These are phyloP conservation scores for Penicillium cinerascens DNA, from an alignment of 495 filamentous ascomycete species.

Conservation along the genomic window DNA sequence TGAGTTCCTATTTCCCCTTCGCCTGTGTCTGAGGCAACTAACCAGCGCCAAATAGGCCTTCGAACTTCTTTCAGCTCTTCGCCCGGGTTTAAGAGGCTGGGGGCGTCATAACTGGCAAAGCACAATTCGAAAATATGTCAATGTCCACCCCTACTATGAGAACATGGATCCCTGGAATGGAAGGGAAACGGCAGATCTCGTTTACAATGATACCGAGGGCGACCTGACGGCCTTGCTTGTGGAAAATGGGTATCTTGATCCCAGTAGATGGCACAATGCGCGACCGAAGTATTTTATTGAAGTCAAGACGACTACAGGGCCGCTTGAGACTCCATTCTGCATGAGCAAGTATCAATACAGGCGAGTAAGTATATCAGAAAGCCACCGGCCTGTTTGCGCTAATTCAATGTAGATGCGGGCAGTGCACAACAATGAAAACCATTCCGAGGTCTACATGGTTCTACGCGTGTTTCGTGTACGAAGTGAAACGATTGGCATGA, in stretches of 20 bases:
- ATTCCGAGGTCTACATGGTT: no score
- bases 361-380: conserved; percentile 18
- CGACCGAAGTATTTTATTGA: conserved; percentile 42
- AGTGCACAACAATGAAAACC: no score
- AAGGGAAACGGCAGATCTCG: conserved; percentile 41
- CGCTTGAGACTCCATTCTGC: conserved; percentile 35
- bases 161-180: conserved; percentile 35
- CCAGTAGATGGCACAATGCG: conserved; percentile 15
- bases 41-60: no score
- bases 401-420: no score
- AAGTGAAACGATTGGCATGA: no score
- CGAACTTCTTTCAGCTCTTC: conserved; percentile 31
- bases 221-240: conserved; percentile 32
- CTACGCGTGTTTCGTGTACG: no score
- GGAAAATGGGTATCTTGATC: conserved; percentile 28
- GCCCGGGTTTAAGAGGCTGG: neutral
- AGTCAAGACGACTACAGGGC: conserved; percentile 44
- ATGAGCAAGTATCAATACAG: conserved; percentile 41
- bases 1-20: conserved; percentile 24
- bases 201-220: conserved; percentile 33
- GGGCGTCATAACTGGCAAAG: conserved; percentile 26
- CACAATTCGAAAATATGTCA: conserved; percentile 35
- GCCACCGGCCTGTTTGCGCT: neutral
- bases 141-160: conserved; percentile 31
- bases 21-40: no score